A percentile compares a stretch with the other conserved stretches of the same genome.
Evolutionary conservation across 1,284 basidiomycete genomes (phyloP).

Genomic region (Anthracocystis panici-leucophaei): DNA sequence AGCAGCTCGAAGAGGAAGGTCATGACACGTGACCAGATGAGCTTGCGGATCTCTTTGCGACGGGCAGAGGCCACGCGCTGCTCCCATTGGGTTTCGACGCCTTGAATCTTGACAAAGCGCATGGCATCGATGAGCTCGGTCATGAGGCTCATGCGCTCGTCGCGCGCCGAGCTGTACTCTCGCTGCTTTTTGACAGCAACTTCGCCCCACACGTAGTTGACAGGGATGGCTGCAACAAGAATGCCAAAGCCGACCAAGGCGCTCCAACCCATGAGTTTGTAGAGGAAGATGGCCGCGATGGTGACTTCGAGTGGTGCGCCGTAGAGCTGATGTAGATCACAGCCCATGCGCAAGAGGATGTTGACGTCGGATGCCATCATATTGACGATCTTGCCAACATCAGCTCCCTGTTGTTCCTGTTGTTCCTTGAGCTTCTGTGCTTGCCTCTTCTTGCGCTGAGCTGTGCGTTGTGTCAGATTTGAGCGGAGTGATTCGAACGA

Average conservation of each 20-base stretch:
- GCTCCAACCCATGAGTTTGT: constrained; percentile 81
- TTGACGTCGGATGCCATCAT: constrained; percentile 71
- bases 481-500: constrained; percentile 32
- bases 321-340: constrained; percentile 74
- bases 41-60: constrained; percentile 61
- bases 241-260: constrained; percentile 87
- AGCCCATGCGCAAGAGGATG: constrained; percentile 64
- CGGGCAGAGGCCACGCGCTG: constrained; percentile 55
- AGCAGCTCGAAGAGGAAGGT: constrained; percentile 70
- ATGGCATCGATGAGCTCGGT: constrained; percentile 80
- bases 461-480: constrained; percentile 2
- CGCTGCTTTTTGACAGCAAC: constrained; percentile 80
- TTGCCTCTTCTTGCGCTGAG: constrained; percentile 5
- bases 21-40: constrained; percentile 52
- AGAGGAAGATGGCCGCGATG: constrained; percentile 73
- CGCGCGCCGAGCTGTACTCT: constrained; percentile 78
- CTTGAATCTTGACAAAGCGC: constrained; percentile 79
- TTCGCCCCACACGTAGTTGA: constrained; percentile 77
- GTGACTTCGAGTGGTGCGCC: constrained; percentile 83
- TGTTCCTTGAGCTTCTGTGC: constrained; percentile 22
- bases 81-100: constrained; percentile 54
- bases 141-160: constrained; percentile 85
- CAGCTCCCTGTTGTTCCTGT: constrained; percentile 64
- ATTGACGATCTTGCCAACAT: constrained; percentile 72
- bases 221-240: constrained; percentile 79